A percentile compares a stretch with the other conserved stretches of the same genome.
Evolutionary conservation across 495 filamentous ascomycete species (phyloP).

Genomic region (Aspergillus campestris): DNA sequence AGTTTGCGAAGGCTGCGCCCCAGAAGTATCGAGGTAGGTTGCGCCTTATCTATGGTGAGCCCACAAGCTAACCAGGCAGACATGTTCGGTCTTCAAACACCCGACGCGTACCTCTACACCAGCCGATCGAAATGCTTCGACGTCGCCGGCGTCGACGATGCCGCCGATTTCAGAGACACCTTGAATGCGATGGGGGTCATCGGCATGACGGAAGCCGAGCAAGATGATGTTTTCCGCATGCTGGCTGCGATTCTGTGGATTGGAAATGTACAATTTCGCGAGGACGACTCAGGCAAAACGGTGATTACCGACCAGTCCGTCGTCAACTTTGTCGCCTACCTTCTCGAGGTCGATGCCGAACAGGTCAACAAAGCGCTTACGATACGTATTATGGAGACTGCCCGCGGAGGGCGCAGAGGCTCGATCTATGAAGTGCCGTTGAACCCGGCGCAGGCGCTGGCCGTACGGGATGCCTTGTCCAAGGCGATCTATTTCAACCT

Average conservation of each 20-base stretch:
- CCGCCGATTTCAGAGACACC: conserved; percentile 84
- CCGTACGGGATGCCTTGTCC: conserved; percentile 87
- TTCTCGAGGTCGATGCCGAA: conserved; percentile 77
- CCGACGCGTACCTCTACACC: conserved; percentile 91
- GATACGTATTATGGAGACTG: conserved; percentile 80
- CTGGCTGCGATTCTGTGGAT: conserved; percentile 89
- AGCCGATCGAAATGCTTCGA: conserved; percentile 89
- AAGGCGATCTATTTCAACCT: conserved; percentile 97
- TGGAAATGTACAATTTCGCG: conserved; percentile 81
- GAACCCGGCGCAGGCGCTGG: conserved; percentile 81
- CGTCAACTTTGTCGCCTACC: conserved; percentile 86
- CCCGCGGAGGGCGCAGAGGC: conserved; percentile 68
- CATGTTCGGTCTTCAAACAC: conserved; percentile 79
- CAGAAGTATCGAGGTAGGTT: conserved; percentile 63
- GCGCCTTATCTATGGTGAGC: not conserved
- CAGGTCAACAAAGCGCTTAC: conserved; percentile 85
- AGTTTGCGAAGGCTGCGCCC: conserved; percentile 91
- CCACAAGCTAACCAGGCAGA: conserved; percentile 32
- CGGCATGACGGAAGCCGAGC: conserved; percentile 78
- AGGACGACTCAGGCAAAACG: conserved; percentile 86
- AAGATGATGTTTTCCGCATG: conserved; percentile 97
- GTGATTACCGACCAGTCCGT: conserved; percentile 78
- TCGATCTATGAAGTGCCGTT: conserved; percentile 87
- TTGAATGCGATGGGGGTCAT: conserved; percentile 91
- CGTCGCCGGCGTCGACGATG: conserved; percentile 87